A percentile compares a stretch with the other conserved stretches of the same genome.
Conservation (phyloP, 192 early-diverging fungal genomes). For the Physocladia obscura region DNA sequence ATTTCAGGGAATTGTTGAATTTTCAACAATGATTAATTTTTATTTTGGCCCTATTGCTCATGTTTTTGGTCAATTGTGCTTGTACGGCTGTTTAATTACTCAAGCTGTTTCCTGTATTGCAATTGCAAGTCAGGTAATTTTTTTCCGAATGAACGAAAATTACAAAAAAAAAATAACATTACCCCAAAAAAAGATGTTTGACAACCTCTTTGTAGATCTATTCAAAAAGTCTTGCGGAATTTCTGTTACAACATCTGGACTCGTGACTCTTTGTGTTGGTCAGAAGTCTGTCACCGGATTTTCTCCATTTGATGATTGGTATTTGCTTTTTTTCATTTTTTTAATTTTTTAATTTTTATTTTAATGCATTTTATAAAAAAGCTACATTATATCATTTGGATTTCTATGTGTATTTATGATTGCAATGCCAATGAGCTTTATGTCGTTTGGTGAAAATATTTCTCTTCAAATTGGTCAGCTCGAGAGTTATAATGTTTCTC, state of each 20-base stretch:
- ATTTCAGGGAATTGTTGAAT: conserved; percentile 56
- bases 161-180: not conserved
- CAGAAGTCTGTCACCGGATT: conserved; percentile 22
- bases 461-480: conserved; percentile 19
- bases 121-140: conserved; percentile 42
- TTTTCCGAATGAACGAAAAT: not conserved
- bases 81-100: conserved; percentile 38
- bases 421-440: conserved; percentile 8
- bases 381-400: conserved; percentile 44
- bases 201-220: conserved; percentile 50
- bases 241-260: not conserved
- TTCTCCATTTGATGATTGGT: conserved; percentile 48
- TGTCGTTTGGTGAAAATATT: conserved; percentile 17
- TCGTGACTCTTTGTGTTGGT: conserved; percentile 33
- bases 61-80: conserved; percentile 7
- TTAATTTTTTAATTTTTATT: not conserved
- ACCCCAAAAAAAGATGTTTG: conserved; percentile 43
- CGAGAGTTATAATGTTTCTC: not conserved
- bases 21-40: conserved; percentile 59
- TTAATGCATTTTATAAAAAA: not conserved
- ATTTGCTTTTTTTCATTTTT: not conserved
- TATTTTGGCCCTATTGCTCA: conserved; percentile 32
- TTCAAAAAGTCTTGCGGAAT: conserved; percentile 50
- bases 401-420: conserved; percentile 28
- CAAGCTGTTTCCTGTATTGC: conserved; percentile 52